A percentile compares a stretch with the other conserved stretches of the same genome.
phyloP scores from a whole-genome alignment of 1,284 basidiomycete genomes.

The Ganoderma lingzhi region DNA sequence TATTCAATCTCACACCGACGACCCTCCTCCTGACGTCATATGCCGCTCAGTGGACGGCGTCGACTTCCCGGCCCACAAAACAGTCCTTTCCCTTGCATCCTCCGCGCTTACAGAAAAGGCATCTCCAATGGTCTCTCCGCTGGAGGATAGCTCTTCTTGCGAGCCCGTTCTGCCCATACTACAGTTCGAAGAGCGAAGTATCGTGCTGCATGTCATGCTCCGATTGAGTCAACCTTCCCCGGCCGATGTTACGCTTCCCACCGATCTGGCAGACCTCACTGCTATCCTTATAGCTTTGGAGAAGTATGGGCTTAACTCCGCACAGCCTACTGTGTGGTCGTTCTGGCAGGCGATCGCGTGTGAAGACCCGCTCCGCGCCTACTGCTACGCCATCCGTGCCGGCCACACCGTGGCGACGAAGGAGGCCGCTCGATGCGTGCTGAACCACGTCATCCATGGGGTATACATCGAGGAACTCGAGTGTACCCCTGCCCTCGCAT shows the following conservation, averaged over 20 bases:
- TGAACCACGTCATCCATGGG: constrained; percentile 11
- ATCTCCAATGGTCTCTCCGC: background rate
- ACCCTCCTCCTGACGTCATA: constrained; percentile 17
- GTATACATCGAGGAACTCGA: constrained; percentile 26
- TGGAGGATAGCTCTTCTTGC: background rate
- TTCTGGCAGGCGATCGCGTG: constrained; percentile 5
- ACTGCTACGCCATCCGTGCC: constrained; percentile 20
- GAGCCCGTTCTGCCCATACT: background rate
- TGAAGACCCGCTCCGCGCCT: constrained; percentile 16
- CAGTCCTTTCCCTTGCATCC: constrained; percentile 32
- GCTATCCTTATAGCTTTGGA: background rate
- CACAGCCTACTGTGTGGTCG: background rate
- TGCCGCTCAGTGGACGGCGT: constrained; percentile 34
- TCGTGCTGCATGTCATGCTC: background rate
- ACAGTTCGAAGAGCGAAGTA: background rate
- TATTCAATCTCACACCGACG: background rate
- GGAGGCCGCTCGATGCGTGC: constrained; percentile 7
- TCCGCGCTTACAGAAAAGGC: constrained; percentile 28
- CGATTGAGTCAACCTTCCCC: background rate
- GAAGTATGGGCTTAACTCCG: constrained; percentile 16
- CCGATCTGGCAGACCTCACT: background rate
- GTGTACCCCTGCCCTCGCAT: constrained; percentile 17
- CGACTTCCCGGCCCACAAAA: constrained; percentile 21
- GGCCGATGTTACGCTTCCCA: background rate
- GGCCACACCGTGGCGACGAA: constrained; percentile 12